A percentile compares a stretch with the other conserved stretches of the same genome.
These are phyloP conservation scores for Kodamaea lidongshanica DNA, from an alignment of 805 yeast species.

Conservation along the genomic window DNA sequence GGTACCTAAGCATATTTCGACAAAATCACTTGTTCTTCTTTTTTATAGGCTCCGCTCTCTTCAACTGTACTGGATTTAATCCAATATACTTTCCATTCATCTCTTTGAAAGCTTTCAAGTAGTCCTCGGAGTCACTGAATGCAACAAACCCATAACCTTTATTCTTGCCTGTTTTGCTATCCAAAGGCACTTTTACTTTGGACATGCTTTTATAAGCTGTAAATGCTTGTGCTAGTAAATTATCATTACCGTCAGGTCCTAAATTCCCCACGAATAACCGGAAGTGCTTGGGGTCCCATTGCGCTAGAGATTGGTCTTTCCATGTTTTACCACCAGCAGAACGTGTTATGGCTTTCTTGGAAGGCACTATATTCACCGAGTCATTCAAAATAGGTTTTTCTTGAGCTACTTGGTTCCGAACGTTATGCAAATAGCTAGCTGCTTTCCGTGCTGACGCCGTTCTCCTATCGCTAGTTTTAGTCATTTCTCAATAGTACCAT, in stretches of 20 bases:
- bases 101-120: constrained; percentile 63
- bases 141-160: constrained; percentile 76
- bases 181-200: constrained; percentile 56
- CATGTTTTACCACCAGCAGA: constrained; percentile 43
- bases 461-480: constrained; percentile 48
- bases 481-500: too few relatives aligned
- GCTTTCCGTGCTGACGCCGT: constrained; percentile 49
- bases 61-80: constrained; percentile 62
- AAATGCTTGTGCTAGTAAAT: constrained; percentile 50
- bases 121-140: constrained; percentile 59
- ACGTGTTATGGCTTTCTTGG: constrained; percentile 32
- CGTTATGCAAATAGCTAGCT: constrained; percentile 33
- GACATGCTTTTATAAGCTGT: constrained; percentile 45
- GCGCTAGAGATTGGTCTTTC: constrained; percentile 43
- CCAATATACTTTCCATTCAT: constrained; percentile 76
- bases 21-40: too few relatives aligned
- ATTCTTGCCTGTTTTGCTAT: constrained; percentile 38
- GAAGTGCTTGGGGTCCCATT: constrained; percentile 69
- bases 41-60: constrained; percentile 48
- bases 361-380: too few relatives aligned
- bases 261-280: constrained; percentile 67
- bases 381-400: not conserved
- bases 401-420: constrained; percentile 6
- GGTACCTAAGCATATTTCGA: too few relatives aligned
- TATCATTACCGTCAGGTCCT: constrained; percentile 61